Conservation (phyloP, 169 alveolate species). For the Eimeria falciformis region DNA sequence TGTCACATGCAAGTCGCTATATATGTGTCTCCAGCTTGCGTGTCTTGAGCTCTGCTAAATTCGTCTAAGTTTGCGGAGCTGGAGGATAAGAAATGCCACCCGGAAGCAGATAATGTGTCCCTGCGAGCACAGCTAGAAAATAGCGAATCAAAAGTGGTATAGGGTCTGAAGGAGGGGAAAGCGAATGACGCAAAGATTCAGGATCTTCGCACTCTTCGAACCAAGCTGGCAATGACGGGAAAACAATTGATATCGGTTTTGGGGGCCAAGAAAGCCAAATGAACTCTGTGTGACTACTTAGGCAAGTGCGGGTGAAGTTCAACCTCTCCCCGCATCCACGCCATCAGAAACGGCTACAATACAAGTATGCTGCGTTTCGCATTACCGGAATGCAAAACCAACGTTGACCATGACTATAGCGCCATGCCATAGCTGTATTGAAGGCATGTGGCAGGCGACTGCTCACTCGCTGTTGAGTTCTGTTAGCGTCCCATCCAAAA, state of each 20-base stretch:
- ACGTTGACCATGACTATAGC: no score
- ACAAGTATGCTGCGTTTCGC: no score
- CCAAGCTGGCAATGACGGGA: constrained; percentile 11
- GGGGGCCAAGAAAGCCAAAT: no score
- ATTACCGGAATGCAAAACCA: no score
- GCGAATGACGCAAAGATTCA: constrained; percentile 62
- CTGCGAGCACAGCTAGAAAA: constrained; percentile 66
- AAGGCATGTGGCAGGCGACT: not conserved
- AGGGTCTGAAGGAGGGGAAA: constrained; percentile 48
- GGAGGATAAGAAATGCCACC: constrained; percentile 28
- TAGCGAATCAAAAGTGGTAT: constrained; percentile 48
- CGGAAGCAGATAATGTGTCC: constrained; percentile 60
- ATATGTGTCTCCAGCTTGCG: no score
- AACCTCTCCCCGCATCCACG: no score
- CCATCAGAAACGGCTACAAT: no score
- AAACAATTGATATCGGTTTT: constrained; percentile 39
- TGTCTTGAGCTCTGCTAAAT: not conserved
- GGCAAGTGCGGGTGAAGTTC: no score
- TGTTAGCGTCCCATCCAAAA: constrained; percentile 54
- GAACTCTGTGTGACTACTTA: no score
- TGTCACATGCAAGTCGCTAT: no score
- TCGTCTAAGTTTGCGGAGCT: constrained; percentile 38
- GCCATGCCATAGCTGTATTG: not conserved
- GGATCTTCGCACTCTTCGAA: constrained; percentile 22
- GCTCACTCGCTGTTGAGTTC: constrained; percentile 53